phyloP scores from a whole-genome alignment of 805 yeast species.

The Pichia gijzeniarum region DNA sequence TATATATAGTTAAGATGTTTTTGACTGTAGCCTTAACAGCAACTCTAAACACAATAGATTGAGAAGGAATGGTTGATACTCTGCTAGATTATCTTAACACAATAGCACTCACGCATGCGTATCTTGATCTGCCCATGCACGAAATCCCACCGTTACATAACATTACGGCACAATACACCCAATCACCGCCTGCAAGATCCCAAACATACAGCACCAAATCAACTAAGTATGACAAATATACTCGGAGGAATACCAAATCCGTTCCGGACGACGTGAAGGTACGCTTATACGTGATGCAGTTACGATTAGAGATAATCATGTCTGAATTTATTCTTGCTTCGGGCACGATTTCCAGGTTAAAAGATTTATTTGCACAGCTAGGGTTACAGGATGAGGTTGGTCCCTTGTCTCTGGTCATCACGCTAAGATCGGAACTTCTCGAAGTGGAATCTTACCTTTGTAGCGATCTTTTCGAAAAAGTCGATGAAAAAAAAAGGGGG shows the following conservation, averaged over 20 bases:
- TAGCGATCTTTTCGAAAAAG: neutral
- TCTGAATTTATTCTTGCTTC: slow-evolving; percentile 11
- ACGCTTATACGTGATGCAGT: slow-evolving; percentile 10
- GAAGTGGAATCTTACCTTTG: slow-evolving; percentile 3
- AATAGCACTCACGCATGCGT: slow-evolving; percentile 3
- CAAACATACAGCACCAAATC: neutral
- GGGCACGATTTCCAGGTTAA: slow-evolving; percentile 10
- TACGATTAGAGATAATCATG: slow-evolving; percentile 11
- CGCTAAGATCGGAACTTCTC: slow-evolving; percentile 5
- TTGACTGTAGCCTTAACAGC: too few relatives aligned
- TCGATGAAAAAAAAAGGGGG: neutral
- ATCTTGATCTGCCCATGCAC: neutral
- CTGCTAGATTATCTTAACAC: slow-evolving; percentile 2
- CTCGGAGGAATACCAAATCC: too few relatives aligned
- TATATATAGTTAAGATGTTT: too few relatives aligned
- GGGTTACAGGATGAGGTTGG: slow-evolving; percentile 9
- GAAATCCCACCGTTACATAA: slow-evolving; percentile 5
- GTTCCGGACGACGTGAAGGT: neutral
- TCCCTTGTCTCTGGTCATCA: slow-evolving; percentile 1
- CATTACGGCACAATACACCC: neutral
- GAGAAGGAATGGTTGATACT: neutral
- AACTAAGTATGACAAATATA: too few relatives aligned
- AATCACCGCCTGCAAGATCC: slow-evolving; percentile 1
- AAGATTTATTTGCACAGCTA: slow-evolving; percentile 9
- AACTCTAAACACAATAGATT: too few relatives aligned